phyloP scores from a whole-genome alignment of 2,329 filamentous ascomycete genomes.

The Penicillium sp. region DNA sequence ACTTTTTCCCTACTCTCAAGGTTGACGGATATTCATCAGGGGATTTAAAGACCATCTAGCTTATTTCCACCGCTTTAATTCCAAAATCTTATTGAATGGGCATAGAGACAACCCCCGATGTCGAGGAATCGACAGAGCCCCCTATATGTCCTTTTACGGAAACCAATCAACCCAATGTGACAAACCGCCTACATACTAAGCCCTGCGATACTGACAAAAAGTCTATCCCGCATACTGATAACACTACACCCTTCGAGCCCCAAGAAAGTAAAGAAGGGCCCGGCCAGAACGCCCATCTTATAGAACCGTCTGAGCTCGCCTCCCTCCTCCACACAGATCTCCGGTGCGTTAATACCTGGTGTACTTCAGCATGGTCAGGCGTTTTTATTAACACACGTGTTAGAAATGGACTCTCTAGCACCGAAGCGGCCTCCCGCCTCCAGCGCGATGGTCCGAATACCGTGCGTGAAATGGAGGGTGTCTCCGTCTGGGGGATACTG shows the following conservation, averaged over 20 bases:
- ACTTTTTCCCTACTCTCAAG: not conserved
- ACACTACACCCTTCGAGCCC: conserved; percentile 6
- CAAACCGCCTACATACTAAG: conserved; percentile 16
- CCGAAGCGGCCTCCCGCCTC: conserved; percentile 66
- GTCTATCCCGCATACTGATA: conserved; percentile 5
- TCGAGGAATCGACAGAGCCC: conserved; percentile 45
- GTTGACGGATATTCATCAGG: not conserved
- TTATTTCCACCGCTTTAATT: not conserved
- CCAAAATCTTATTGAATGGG: conserved; percentile 39
- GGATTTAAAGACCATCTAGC: conserved; percentile 1
- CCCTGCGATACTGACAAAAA: conserved; percentile 20
- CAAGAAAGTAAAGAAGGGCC: not conserved
- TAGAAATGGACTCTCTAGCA: conserved; percentile 61
- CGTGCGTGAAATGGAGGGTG: conserved; percentile 68
- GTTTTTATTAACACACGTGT: not conserved
- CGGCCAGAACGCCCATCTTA: conserved; percentile 15
- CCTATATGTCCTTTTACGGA: conserved; percentile 39
- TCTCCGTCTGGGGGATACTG: conserved; percentile 73
- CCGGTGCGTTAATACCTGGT: conserved; percentile 11
- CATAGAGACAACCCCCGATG: conserved; percentile 41
- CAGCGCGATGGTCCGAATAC: conserved; percentile 67
- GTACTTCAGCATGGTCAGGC: not conserved
- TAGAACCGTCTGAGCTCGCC: conserved; percentile 15
- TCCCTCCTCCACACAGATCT: conserved; percentile 19
- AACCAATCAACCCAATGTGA: conserved; percentile 23